Evolutionary conservation across 352 stramenopile species (phyloP), one percentile per base, ranked within the genome.

Genomic region (Blastocystis sp.): DNA sequence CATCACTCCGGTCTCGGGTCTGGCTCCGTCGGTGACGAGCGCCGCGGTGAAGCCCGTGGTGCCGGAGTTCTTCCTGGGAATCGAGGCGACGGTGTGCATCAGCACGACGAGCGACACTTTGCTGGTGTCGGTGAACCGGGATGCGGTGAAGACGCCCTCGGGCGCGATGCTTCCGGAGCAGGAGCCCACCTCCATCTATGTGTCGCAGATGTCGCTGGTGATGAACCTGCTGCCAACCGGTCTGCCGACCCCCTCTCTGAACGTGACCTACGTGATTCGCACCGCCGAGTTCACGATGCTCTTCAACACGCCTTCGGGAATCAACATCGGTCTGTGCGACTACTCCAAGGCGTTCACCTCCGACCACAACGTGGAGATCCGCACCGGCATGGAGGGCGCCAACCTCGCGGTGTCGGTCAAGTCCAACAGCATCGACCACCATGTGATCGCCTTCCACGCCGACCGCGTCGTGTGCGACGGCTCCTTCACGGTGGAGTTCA

Each of bases 401-500:
- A 11, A 11, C 32, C 3, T 78, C 0, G 32, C 6, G 27, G 18
- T 78, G 40, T 8, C 38, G 6, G 67, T 59, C 27, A 27, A 18
- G 6, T 24, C 67, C 14, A 40, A 61, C 14, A 27, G 36, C 6
- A 78, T 78, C 42, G 67, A 78, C n/a, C 46, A 78, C 42, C 67
- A 78, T 46, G 34, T 42, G 42, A 61, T 78, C 32, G 46, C 38
- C 11, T 59, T 78, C 67, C 42, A 78, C n/a, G 67, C 38, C 11
- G 40, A 57, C 32, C 40, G 46, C 16, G 67, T 78, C 1, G 21
- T 18, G 14, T 78, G 67, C 67, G 27, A 57, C 21, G 67, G 67
- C 14, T 48, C 67, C 11, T 78, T 78, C 42, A 61, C n/a, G 27
- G 67, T 78, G n/a, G 67, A 78, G 67, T 78, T 78, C 42, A 16